Evolutionary conservation across 257 asterid genomes (phyloP), one percentile per base, ranked within the genome.

Genomic region (Fraxinus cuspidata): DNA sequence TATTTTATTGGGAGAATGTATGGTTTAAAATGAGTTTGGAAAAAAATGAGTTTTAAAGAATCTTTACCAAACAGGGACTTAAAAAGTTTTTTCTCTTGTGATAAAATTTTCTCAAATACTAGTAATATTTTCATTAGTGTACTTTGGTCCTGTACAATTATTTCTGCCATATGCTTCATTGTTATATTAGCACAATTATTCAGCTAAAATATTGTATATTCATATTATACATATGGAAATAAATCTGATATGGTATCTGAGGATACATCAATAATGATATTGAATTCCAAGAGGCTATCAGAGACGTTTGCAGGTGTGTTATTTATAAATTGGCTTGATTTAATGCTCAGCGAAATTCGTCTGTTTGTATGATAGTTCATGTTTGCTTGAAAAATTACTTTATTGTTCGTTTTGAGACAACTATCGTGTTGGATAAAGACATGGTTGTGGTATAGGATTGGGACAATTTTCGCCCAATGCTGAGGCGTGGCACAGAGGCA

Each of bases 351-450:
- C 8, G 1, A 6, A 56, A 56, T 19, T n/a, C 27, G 8, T n/a
- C 28, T 10, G 21, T 56, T 19, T 56, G 28, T 56, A 56, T 56
- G 65, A 7, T n/a, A 2, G 65, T 56, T 28, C 27, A 56, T n/a
- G 9, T 19, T n/a, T 7, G 10, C 21, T 56, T 19, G 65, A 56
- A 6, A 42, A 19, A 7, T 56, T 18, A 51, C 23, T 51, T 51
- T 51, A 3, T 7, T 4, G 27, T 18, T 56, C 8, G 0, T n/a
- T 56, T 56, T 56, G 27, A 21, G 69, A 63, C 69, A 63, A 63
- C 19, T 12, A 12, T 63, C 47, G n/a, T 74, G 31, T 68, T 84
- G 51, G 73, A 77, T 38, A 80, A 80, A 80, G 74, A 76, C 77
- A 42, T 60, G 53, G 40, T 47, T 58, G 73, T 78, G 47, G 23